Conservation (phyloP, 2,329 filamentous ascomycete genomes). For the Anisogramma anomala region DNA sequence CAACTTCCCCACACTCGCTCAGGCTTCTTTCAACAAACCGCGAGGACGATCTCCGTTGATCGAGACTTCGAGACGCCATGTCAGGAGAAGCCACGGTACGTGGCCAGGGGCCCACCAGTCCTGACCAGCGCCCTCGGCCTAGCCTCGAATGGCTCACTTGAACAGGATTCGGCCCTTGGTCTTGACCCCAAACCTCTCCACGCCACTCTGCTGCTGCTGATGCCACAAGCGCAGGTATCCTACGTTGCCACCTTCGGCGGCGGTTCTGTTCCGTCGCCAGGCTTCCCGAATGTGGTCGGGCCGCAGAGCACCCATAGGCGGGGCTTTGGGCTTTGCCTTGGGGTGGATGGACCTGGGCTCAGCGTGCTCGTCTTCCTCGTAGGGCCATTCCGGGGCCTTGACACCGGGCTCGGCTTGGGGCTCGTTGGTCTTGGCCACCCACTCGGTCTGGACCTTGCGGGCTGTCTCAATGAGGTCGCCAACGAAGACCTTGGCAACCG, state of each 20-base stretch:
- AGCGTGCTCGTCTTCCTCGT: constrained; percentile 22
- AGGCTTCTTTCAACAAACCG: too few species aligned
- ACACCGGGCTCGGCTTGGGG: constrained; percentile 40
- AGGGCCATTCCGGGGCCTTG: constrained; percentile 22
- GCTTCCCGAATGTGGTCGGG: constrained; percentile 69
- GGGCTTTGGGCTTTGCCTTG: constrained; percentile 26
- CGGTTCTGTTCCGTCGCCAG: constrained; percentile 52
- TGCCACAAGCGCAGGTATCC: constrained; percentile 51
- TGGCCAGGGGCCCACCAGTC: not conserved
- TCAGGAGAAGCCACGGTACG: not conserved
- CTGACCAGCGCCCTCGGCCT: not conserved
- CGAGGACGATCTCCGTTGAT: too few species aligned
- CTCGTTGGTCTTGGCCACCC: constrained; percentile 47
- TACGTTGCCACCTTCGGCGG: constrained; percentile 50
- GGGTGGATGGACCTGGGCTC: constrained; percentile 17
- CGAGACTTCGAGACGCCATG: too few species aligned
- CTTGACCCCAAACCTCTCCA: constrained; percentile 45
- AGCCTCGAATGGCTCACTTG: constrained; percentile 25
- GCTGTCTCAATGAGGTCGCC: constrained; percentile 66
- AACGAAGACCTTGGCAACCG: constrained; percentile 65
- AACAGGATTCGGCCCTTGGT: constrained; percentile 43
- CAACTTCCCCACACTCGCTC: too few species aligned
- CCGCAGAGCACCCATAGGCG: constrained; percentile 46
- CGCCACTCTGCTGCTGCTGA: constrained; percentile 45
- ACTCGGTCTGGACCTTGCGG: constrained; percentile 59